These are phyloP conservation scores for Starmerella sirachaensis DNA, from an alignment of 805 yeast species.

Conservation along the genomic window DNA sequence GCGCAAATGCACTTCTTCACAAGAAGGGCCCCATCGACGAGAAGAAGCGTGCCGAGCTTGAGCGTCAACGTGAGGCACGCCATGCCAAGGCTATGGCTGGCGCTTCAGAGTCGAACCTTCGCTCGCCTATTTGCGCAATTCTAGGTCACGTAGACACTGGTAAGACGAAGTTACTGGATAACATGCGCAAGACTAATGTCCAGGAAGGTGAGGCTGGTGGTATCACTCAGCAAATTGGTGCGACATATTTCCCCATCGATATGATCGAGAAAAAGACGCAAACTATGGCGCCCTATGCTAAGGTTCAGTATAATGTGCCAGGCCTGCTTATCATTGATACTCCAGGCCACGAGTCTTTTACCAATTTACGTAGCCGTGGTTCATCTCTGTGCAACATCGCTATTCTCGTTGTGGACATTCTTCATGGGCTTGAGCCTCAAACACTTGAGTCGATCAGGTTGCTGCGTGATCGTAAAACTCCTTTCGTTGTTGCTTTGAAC, in stretches of 20 bases:
- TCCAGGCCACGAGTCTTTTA: constrained; percentile 99
- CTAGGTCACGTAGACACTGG: constrained; percentile 99
- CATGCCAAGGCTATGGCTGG: constrained; percentile 29
- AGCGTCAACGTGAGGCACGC: constrained; percentile 32
- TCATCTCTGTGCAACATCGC: constrained; percentile 98
- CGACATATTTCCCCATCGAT: constrained; percentile 96
- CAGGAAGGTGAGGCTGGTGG: constrained; percentile 99
- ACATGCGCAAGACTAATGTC: constrained; percentile 95
- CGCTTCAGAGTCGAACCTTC: constrained; percentile 46
- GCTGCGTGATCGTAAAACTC: constrained; percentile 93
- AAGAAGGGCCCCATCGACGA: constrained; percentile 24
- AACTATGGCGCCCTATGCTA: constrained; percentile 78
- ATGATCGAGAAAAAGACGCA: constrained; percentile 84
- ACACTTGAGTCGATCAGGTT: constrained; percentile 87
- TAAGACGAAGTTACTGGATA: constrained; percentile 92
- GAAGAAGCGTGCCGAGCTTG: constrained; percentile 32
- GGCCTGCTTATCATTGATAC: constrained; percentile 95
- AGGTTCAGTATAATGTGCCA: constrained; percentile 78
- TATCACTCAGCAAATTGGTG: constrained; percentile 99
- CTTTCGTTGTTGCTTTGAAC: constrained; percentile 92
- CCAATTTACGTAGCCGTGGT: constrained; percentile 96
- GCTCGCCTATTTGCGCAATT: constrained; percentile 98
- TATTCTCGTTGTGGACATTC: constrained; percentile 92
- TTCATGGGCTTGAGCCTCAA: constrained; percentile 98
- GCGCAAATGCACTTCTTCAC: constrained; percentile 3